Base-by-base conservation (phyloP, 2,329 filamentous ascomycete species). In the Drechslerella dactyloides region DNA sequence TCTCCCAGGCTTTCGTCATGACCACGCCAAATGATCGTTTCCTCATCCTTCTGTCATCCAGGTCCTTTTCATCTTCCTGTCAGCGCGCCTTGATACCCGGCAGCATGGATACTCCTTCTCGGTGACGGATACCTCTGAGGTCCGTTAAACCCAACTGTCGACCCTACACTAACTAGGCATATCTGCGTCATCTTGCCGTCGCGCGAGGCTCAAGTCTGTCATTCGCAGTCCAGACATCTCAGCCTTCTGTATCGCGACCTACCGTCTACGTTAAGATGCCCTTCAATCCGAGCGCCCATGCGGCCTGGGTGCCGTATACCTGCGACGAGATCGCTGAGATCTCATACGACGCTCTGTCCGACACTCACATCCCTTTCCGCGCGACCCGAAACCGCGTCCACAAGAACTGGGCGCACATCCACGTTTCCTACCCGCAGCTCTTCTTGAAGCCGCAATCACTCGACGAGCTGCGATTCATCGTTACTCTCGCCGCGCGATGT, bases 351-450 rank as follows among this genome's bases (percentile, higher is more conserved):
- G 66, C 75, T 24, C 23, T 57, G 15, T 73, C 75, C 40, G 48
- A 73, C 30, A 74, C 61, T 1, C 75, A 76, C 33, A 76, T 94
- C 42, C 87, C 91, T 48, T 96, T 97, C 82, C 90, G 89, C 79
- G 90, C 90, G 4, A 84, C 84, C 66, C 82, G 85, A 69, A 83
- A 85, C 59, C 88, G 97, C 79, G 81, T 88, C 54, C 94, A 97
- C 82, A 88, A 89, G 77, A 99, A 94, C 19, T 99, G 94, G 94
- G 94, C 94, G 42, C 88, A 89, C 78, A 97, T 94, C 55, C 97
- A 96, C 82, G 88, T 90, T 77, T 94, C 89, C 56, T 86, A 88
- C 17, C 94, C 94, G 1, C 92, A 97, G 82, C 87, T 97, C 68
- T 97, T 93, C 81, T 87, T 97, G 76, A 90, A 90, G 77, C 94